Base-by-base conservation (phyloP, 805 yeast species). In the Sugiyamaella chiloensis region DNA sequence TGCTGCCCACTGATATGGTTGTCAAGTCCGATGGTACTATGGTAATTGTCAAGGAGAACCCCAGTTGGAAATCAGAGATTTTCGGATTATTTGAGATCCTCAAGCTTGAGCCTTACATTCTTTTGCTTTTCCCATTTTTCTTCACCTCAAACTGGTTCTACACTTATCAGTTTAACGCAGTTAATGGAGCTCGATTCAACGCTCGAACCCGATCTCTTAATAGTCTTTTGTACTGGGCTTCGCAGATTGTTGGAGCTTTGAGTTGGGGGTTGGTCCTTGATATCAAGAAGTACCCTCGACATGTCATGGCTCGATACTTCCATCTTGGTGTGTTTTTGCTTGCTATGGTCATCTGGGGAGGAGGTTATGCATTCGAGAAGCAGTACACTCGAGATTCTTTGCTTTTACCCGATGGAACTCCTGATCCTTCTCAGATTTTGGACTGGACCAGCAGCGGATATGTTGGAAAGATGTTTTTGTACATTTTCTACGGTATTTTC, bases 141-240 rank as follows among this genome's bases (percentile, higher is more conserved):
- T 75, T 77, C 54, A 72, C 81, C 24, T 77, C 85, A 30, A 80
- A 80, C 68, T 80, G 81, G 81, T 80, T 79, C 67, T 79, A 79
- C 69, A 76, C 84, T 40, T 80, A 80, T 63, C 83, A 80, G 64
- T 79, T 76, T 58, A 78, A 79, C 60, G 79, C 75, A 50, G 69
- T 74, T 63, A 80, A 80, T 59, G 76, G 74, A 34, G 76, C 75
- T 17, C 66, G 75, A 42, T 80, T 80, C 65, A 78, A 74, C 56
- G 62, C 79, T 50, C 71, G 84, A 61, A 77, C 85, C 17, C 71
- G 85, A 55, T 76, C 85, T 3, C 71, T 80, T 58, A 80, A 80
- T 67, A 76, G 80, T 16, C 67, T 79, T 42, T 71, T 80, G 41
- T 81, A 79, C 65, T 81, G 84, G 83, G 61, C 75, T 43, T 63